A percentile compares a stretch with the other conserved stretches of the same genome.
Conservation (phyloP, 768 basidiomycete species). For the Mycena metata region DNA sequence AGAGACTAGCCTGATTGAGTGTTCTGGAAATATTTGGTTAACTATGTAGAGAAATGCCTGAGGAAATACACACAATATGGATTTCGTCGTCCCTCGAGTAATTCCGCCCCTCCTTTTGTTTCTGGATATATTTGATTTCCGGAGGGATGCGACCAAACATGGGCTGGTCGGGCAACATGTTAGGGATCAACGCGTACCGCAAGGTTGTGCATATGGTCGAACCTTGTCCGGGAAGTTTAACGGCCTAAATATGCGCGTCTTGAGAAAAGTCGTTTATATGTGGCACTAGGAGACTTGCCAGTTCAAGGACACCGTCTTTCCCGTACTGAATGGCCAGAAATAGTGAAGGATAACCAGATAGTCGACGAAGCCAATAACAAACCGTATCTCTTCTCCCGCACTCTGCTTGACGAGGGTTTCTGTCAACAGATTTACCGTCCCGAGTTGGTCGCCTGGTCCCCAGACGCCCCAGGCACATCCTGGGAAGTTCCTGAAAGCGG, state of each 20-base stretch:
- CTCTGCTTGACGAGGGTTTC: conserved; percentile 69
- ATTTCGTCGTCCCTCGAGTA: conserved; percentile 63
- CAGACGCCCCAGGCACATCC: conserved; percentile 83
- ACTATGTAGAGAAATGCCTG: neutral
- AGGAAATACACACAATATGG: conserved; percentile 60
- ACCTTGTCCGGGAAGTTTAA: conserved; percentile 78
- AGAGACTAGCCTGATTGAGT: conserved; percentile 68
- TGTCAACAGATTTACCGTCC: conserved; percentile 76
- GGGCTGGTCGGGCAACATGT: conserved; percentile 55
- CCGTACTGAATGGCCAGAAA: conserved; percentile 48
- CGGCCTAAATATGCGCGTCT: conserved; percentile 65
- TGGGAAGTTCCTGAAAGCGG: conserved; percentile 64
- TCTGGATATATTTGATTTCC: conserved; percentile 58
- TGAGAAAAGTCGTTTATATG: neutral
- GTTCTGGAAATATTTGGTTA: conserved; percentile 57
- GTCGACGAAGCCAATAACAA: conserved; percentile 42
- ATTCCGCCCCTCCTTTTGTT: conserved; percentile 30
- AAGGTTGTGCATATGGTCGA: neutral
- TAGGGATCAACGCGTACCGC: neutral
- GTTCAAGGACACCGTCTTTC: conserved; percentile 71
- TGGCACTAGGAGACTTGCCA: conserved; percentile 57
- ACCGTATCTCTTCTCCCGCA: conserved; percentile 70
- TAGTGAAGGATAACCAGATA: conserved; percentile 4
- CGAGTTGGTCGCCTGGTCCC: conserved; percentile 76
- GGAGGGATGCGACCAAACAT: conserved; percentile 69